Percentiles rank a stretch among this genome's conserved stretches.
These are phyloP conservation scores for Yarrowia divulgata DNA, from an alignment of 805 yeast genomes.

Conservation along the genomic window DNA sequence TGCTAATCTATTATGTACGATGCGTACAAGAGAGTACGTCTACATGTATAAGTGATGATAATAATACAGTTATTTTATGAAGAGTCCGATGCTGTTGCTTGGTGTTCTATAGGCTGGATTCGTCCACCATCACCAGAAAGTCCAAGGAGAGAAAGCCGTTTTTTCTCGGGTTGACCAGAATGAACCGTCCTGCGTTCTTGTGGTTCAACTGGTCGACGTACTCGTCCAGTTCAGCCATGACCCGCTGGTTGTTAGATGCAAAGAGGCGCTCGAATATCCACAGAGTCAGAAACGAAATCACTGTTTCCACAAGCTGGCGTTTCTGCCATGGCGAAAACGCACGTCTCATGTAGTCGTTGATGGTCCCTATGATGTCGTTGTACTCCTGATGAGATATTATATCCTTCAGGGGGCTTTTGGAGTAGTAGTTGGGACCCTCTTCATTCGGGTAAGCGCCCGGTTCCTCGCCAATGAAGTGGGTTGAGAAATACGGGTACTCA, in stretches of 20 bases:
- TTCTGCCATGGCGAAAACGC: constrained; percentile 38
- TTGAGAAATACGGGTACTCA: constrained; percentile 29
- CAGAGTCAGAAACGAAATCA: constrained; percentile 23
- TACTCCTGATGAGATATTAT: constrained; percentile 14
- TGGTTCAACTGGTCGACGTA: constrained; percentile 20
- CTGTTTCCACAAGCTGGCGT: constrained; percentile 11
- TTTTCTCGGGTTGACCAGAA: constrained; percentile 17
- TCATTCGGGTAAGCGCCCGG: constrained; percentile 34
- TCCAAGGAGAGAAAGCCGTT: constrained; percentile 34
- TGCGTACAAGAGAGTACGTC: not conserved
- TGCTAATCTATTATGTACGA: not conserved
- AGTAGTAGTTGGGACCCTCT: constrained; percentile 17
- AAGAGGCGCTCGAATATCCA: constrained; percentile 23
- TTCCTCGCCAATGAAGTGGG: constrained; percentile 29
- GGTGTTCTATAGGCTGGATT: not conserved
- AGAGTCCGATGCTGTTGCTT: not conserved
- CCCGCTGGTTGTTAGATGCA: constrained; percentile 17
- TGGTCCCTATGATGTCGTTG: constrained; percentile 1
- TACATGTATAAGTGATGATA: not conserved
- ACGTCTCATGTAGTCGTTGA: constrained; percentile 24
- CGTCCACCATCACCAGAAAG: constrained; percentile 12
- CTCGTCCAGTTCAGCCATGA: constrained; percentile 8
- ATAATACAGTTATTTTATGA: constrained; percentile 4
- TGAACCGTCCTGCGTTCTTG: not conserved
- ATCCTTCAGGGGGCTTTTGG: constrained; percentile 31